Evolutionary conservation across 192 early-diverging fungal species (phyloP).

Genomic region (Podila epicladia): DNA sequence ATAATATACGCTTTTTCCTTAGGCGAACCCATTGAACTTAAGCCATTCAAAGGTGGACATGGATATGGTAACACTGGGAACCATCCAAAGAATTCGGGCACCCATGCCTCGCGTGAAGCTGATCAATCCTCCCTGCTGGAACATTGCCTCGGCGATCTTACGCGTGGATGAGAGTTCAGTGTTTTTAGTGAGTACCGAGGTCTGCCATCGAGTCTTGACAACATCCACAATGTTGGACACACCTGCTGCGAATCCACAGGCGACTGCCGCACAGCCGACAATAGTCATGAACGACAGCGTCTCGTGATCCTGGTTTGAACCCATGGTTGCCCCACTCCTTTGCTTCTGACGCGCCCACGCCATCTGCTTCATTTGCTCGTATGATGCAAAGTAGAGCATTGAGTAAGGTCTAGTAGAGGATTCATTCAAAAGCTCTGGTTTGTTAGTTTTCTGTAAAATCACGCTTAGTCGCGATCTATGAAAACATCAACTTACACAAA

Average conservation of each 20-base stretch:
- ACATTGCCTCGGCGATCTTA: slow-evolving; percentile 56
- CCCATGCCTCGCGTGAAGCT: slow-evolving; percentile 75
- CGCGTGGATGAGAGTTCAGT: slow-evolving; percentile 36
- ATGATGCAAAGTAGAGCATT: slow-evolving; percentile 45
- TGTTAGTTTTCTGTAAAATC: too few relatives aligned
- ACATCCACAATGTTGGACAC: slow-evolving; percentile 79
- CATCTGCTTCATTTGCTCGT: slow-evolving; percentile 41
- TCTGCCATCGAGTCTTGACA: slow-evolving; percentile 86
- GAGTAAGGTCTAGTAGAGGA: slow-evolving; percentile 32
- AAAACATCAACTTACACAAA: slow-evolving; percentile 73
- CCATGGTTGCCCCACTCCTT: slow-evolving; percentile 27
- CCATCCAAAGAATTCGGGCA: slow-evolving; percentile 75
- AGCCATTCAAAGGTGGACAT: slow-evolving; percentile 81
- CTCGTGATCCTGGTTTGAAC: neutral
- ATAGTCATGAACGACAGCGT: slow-evolving; percentile 65
- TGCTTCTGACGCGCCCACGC: slow-evolving; percentile 15
- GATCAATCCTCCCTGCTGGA: slow-evolving; percentile 59
- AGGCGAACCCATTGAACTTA: slow-evolving; percentile 49
- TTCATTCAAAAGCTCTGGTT: too few relatives aligned
- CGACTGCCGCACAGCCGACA: slow-evolving; percentile 65
- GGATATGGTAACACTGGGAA: slow-evolving; percentile 73
- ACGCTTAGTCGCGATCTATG: neutral
- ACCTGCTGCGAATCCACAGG: slow-evolving; percentile 65
- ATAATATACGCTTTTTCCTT: too few relatives aligned
- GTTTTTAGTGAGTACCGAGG: slow-evolving; percentile 45